These are phyloP conservation scores for Zopfochytrium polystomum DNA, from an alignment of 371 early-diverging fungal species.

Conservation along the genomic window DNA sequence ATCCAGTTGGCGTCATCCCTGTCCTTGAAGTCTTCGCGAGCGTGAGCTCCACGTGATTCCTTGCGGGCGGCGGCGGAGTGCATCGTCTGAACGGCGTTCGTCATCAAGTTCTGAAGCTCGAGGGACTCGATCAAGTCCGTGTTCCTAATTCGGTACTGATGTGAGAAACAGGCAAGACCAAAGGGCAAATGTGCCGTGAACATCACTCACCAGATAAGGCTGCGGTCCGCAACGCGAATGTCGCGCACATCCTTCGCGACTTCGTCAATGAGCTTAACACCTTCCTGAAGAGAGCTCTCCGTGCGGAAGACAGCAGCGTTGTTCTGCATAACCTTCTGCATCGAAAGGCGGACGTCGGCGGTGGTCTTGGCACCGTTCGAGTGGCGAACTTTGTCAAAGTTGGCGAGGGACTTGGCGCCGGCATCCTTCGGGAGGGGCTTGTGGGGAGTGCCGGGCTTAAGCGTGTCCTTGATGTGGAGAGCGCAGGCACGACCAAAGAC, in stretches of 20 bases:
- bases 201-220: slow-evolving; percentile 81
- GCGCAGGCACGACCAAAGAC: slow-evolving; percentile 81
- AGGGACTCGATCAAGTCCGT: slow-evolving; percentile 93
- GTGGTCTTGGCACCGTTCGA: slow-evolving; percentile 77
- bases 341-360: slow-evolving; percentile 84
- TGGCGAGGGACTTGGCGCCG: slow-evolving; percentile 82
- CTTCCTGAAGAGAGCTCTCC: slow-evolving; percentile 86
- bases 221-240: slow-evolving; percentile 85
- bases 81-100: slow-evolving; percentile 95
- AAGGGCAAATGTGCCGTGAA: slow-evolving; percentile 10
- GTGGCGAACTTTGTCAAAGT: slow-evolving; percentile 88
- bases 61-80: slow-evolving; percentile 92
- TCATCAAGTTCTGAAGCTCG: slow-evolving; percentile 95
- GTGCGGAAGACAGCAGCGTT: slow-evolving; percentile 97
- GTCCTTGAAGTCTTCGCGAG: slow-evolving; percentile 87
- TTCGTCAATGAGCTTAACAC: slow-evolving; percentile 78
- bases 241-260: slow-evolving; percentile 78
- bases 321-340: slow-evolving; percentile 97
- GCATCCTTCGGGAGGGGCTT: slow-evolving; percentile 78
- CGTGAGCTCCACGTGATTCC: slow-evolving; percentile 97
- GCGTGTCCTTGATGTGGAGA: slow-evolving; percentile 86
- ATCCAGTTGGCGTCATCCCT: slow-evolving; percentile 95
- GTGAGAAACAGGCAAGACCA: neutral
- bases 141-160: slow-evolving; percentile 52
- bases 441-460: slow-evolving; percentile 84